phyloP scores from a whole-genome alignment of 495 filamentous ascomycete species.

The Tuber borchii region DNA sequence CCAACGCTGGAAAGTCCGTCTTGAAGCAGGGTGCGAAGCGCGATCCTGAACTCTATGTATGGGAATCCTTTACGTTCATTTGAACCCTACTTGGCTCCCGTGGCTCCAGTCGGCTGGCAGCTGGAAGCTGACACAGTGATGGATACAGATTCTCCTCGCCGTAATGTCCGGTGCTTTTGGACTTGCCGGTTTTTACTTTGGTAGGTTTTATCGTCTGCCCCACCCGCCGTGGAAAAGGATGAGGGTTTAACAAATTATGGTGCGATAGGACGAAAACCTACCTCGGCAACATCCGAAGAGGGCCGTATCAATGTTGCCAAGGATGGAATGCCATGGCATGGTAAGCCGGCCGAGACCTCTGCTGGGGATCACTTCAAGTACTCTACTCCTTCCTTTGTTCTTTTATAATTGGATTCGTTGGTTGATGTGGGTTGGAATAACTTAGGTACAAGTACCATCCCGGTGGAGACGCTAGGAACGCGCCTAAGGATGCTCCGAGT shows the following conservation, averaged over 20 bases:
- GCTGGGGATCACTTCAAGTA: constrained; percentile 63
- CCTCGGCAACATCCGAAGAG: constrained; percentile 72
- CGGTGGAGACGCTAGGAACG: constrained; percentile 67
- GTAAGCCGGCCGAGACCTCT: constrained; percentile 46
- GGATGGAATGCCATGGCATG: constrained; percentile 84
- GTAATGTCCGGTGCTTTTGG: constrained; percentile 86
- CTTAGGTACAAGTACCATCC: constrained; percentile 65
- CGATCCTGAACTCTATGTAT: constrained; percentile 77
- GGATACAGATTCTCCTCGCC: constrained; percentile 68
- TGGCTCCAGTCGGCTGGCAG: constrained; percentile 1
- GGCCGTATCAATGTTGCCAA: constrained; percentile 60
- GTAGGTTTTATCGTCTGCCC: constrained; percentile 42
- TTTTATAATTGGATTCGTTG: neutral
- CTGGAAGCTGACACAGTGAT: constrained; percentile 7
- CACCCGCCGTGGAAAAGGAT: neutral
- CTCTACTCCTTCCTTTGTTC: constrained; percentile 35
- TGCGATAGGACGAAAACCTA: constrained; percentile 68
- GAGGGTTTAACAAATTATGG: neutral
- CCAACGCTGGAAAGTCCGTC: constrained; percentile 44
- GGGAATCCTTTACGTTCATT: constrained; percentile 22
- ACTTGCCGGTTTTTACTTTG: constrained; percentile 81
- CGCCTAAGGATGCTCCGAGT: constrained; percentile 81
- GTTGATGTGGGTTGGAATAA: constrained; percentile 1
- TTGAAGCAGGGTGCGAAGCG: constrained; percentile 63
- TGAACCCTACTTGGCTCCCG: neutral